Evolutionary conservation across 441 rosid genomes (phyloP).

Genomic region (Syzygium syzygioides): DNA sequence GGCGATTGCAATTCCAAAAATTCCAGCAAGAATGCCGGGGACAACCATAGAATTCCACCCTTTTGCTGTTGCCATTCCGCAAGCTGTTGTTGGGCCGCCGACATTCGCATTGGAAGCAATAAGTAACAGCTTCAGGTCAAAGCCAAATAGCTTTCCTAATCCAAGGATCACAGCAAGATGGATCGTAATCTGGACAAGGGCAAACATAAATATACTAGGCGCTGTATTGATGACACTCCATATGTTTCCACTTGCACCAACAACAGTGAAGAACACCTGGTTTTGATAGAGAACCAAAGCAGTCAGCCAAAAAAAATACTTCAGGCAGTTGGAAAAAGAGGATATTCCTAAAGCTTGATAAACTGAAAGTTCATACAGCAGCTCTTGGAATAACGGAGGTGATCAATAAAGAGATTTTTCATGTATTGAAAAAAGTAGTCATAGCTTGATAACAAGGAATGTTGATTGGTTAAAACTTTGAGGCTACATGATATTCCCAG

Average conservation of each 20-base stretch:
- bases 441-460: not conserved
- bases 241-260: slow-evolving; percentile 85
- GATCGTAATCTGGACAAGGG: slow-evolving; percentile 59
- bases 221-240: slow-evolving; percentile 76
- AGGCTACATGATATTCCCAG: not conserved
- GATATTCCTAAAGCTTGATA: not conserved
- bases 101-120: slow-evolving; percentile 92
- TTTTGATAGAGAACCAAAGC: not conserved
- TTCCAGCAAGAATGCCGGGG: slow-evolving; percentile 76
- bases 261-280: slow-evolving; percentile 76
- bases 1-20: slow-evolving; percentile 76
- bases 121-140: slow-evolving; percentile 59
- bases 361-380: not conserved
- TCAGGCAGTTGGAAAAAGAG: not conserved
- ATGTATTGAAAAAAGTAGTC: not conserved
- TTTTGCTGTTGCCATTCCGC: slow-evolving; percentile 88
- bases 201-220: slow-evolving; percentile 78
- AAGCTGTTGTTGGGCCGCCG: slow-evolving; percentile 92
- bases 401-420: not conserved
- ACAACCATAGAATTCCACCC: slow-evolving; percentile 73
- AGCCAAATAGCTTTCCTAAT: slow-evolving; percentile 56
- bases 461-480: not conserved
- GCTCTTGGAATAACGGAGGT: not conserved
- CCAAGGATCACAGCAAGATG: slow-evolving; percentile 72
- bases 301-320: not conserved